These are phyloP conservation scores for Akanthomyces lecanii DNA, from an alignment of 2,329 filamentous ascomycete genomes.

Conservation along the genomic window DNA sequence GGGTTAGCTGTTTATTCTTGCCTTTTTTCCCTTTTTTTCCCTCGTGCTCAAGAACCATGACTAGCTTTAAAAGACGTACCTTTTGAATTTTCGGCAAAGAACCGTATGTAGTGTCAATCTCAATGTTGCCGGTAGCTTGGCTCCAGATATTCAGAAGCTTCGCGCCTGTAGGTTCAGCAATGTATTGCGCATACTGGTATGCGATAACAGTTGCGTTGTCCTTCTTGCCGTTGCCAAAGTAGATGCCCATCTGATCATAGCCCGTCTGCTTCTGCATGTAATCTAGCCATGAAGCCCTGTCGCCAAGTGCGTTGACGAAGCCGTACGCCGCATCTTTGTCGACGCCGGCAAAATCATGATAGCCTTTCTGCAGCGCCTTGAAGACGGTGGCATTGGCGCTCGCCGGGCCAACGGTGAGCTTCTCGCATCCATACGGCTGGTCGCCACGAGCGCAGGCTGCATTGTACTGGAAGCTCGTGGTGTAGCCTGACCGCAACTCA, in stretches of 20 bases:
- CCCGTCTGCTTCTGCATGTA: constrained; percentile 15
- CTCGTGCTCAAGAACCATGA: too few species aligned
- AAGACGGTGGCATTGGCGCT: constrained; percentile 31
- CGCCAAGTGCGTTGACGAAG: constrained; percentile 17
- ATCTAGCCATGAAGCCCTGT: constrained; percentile 13
- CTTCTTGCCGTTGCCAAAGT: constrained; percentile 6
- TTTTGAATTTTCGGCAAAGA: constrained; percentile 54
- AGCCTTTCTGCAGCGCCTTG: constrained; percentile 17
- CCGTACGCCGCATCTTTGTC: background rate
- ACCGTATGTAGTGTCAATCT: constrained; percentile 54
- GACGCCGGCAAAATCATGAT: constrained; percentile 15
- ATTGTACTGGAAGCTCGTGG: background rate
- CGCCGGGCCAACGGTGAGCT: constrained; percentile 18
- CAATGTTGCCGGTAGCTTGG: constrained; percentile 22
- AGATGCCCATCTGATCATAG: constrained; percentile 14
- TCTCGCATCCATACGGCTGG: constrained; percentile 5
- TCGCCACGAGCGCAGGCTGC: constrained; percentile 36
- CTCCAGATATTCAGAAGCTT: constrained; percentile 21
- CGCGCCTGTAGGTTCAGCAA: constrained; percentile 4
- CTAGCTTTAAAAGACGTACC: background rate
- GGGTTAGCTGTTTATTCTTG: background rate
- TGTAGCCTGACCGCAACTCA: background rate
- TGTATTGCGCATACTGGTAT: constrained; percentile 15
- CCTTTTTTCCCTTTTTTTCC: too few species aligned
- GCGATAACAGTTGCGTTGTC: constrained; percentile 19